Conservation (phyloP, 2,329 filamentous ascomycete species). For the Cadophora sp. region DNA sequence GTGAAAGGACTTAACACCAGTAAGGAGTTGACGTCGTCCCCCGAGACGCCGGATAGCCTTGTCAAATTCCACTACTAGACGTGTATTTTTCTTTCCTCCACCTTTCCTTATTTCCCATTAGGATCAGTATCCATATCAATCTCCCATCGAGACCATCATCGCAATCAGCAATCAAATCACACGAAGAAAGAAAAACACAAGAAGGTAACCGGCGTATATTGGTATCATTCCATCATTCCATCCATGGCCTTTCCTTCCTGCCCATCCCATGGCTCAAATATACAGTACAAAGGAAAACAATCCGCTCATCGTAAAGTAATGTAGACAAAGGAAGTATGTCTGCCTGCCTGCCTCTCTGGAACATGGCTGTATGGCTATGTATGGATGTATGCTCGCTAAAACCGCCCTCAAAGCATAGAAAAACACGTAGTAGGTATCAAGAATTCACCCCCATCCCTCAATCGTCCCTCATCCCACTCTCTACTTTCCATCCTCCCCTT, state of each 20-base stretch:
- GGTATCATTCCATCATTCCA: neutral
- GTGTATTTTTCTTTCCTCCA: no score
- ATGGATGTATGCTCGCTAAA: slow-evolving; percentile 13
- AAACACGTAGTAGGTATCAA: slow-evolving; percentile 4
- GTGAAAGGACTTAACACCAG: no score
- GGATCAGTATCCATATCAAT: no score
- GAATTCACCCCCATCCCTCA: neutral
- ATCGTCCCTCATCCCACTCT: neutral
- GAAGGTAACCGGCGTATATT: neutral
- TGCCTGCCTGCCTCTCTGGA: neutral
- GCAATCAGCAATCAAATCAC: neutral
- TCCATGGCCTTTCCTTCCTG: neutral
- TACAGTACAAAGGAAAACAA: neutral
- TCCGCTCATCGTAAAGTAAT: neutral
- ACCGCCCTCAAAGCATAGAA: neutral
- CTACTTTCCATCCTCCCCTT: slow-evolving; percentile 5
- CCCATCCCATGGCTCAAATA: neutral
- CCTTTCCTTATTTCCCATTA: no score
- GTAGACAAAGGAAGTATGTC: neutral
- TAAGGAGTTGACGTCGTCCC: no score
- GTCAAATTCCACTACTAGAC: no score
- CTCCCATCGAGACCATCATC: neutral
- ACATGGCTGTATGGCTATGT: neutral
- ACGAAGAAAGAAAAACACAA: neutral
- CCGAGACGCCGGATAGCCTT: no score